Evolutionary conservation across 2,329 filamentous ascomycete genomes (phyloP).

Genomic region (Ophiostoma perfectum): DNA sequence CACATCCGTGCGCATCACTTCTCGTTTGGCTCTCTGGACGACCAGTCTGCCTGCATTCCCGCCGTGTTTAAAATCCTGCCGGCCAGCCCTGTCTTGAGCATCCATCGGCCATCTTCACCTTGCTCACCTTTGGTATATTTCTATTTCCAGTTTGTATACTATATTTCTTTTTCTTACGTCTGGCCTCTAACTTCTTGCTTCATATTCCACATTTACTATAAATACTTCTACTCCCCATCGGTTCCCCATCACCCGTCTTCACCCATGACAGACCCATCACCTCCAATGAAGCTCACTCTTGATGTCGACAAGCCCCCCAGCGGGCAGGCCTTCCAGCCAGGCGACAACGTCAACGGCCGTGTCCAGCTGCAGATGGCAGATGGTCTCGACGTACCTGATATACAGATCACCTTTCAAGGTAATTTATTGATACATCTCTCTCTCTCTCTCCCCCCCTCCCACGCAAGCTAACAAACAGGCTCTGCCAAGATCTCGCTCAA

Average conservation of each 20-base stretch:
- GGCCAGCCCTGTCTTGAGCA: not conserved
- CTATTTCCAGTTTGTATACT: not conserved
- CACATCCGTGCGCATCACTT: not conserved
- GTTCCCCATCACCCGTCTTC: not conserved
- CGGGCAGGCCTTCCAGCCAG: not conserved
- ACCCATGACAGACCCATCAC: slow-evolving; percentile 1
- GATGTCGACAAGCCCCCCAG: not conserved
- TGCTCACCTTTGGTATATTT: not conserved
- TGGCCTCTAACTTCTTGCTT: too few species aligned
- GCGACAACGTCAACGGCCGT: slow-evolving; percentile 9
- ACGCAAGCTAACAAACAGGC: not conserved
- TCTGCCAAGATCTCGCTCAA: slow-evolving; percentile 3
- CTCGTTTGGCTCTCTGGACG: not conserved
- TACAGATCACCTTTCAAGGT: slow-evolving; percentile 6
- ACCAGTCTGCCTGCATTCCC: not conserved
- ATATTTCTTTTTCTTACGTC: not conserved
- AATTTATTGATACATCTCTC: too few species aligned
- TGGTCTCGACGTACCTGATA: not conserved
- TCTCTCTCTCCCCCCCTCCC: too few species aligned
- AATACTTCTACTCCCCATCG: not conserved
- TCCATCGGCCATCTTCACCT: not conserved
- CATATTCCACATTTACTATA: too few species aligned
- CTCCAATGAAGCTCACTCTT: slow-evolving; percentile 14
- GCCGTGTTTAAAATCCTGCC: not conserved
- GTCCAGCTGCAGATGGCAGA: not conserved